Conservation (phyloP, 208 protist species). For the Crithidia brevicula region DNA sequence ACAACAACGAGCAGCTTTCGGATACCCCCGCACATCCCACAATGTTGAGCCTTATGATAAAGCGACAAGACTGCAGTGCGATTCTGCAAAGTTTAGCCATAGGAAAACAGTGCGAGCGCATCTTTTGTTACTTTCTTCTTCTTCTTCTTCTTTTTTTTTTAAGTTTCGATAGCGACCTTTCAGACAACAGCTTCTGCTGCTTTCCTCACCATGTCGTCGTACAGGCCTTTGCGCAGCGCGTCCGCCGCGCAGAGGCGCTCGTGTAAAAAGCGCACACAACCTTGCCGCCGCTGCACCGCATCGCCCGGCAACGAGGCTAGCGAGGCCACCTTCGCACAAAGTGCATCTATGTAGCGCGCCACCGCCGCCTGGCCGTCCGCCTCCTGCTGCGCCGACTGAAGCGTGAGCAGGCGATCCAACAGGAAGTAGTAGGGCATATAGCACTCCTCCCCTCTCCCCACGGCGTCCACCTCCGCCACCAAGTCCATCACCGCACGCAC, state of each 20-base stretch:
- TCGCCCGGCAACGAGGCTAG: background rate
- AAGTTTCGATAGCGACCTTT: background rate
- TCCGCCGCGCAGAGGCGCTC: constrained; percentile 37
- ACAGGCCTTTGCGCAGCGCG: constrained; percentile 35
- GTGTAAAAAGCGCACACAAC: constrained; percentile 29
- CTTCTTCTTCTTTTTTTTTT: background rate
- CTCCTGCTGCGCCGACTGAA: background rate
- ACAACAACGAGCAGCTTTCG: no score
- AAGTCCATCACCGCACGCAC: constrained; percentile 53
- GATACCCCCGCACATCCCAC: no score
- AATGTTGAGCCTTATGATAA: no score
- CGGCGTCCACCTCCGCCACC: constrained; percentile 46
- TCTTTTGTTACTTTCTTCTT: no score
- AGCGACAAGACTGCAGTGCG: no score
- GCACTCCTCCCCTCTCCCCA: constrained; percentile 44
- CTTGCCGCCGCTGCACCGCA: background rate
- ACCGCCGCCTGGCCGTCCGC: background rate
- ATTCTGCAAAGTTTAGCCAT: no score
- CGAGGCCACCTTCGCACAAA: constrained; percentile 18
- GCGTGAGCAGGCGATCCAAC: constrained; percentile 36
- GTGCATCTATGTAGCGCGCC: constrained; percentile 1
- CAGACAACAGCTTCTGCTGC: no score
- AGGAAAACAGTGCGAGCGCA: no score
- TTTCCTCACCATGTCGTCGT: constrained; percentile 32
- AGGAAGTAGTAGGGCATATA: constrained; percentile 68